Percentiles rank a stretch among this genome's conserved stretches.
These are phyloP conservation scores for Podila epicladia DNA, from an alignment of 192 early-diverging fungal species.

Conservation along the genomic window DNA sequence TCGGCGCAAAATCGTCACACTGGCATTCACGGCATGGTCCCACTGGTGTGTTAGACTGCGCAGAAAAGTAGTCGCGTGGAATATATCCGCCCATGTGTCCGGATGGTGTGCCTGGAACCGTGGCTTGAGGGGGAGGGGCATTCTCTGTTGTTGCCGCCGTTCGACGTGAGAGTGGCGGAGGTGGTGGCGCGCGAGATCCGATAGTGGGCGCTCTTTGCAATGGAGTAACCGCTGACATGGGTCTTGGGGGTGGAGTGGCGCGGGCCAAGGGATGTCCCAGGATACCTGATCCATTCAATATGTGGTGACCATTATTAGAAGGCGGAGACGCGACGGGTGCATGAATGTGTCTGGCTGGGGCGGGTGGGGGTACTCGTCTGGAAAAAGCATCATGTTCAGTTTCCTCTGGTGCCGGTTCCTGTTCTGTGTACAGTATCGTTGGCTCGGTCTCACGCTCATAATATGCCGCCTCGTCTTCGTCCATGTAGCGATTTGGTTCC, in stretches of 20 bases:
- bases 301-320: not conserved
- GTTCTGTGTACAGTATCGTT: not conserved
- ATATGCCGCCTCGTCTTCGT: slow-evolving; percentile 21
- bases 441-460: slow-evolving; percentile 13
- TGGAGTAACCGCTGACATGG: slow-evolving; percentile 4
- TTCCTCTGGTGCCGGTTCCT: slow-evolving; percentile 10
- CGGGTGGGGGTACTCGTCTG: slow-evolving; percentile 5
- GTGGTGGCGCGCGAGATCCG: slow-evolving; percentile 20
- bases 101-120: too few species aligned
- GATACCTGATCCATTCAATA: not conserved
- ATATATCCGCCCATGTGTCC: slow-evolving; percentile 4
- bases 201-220: not conserved
- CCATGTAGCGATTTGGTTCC: slow-evolving; percentile 5
- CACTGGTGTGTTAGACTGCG: not conserved
- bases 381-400: not conserved
- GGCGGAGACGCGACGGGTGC: not conserved
- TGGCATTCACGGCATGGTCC: slow-evolving; percentile 65
- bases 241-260: slow-evolving; percentile 22
- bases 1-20: slow-evolving; percentile 74
- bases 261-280: not conserved
- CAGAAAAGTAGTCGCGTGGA: too few species aligned
- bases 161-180: slow-evolving; percentile 16
- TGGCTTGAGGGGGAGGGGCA: not conserved
- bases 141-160: not conserved
- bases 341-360: not conserved